Conservation (phyloP, 1,284 basidiomycete genomes). For the Cutaneotrichosporon spelunceum region DNA sequence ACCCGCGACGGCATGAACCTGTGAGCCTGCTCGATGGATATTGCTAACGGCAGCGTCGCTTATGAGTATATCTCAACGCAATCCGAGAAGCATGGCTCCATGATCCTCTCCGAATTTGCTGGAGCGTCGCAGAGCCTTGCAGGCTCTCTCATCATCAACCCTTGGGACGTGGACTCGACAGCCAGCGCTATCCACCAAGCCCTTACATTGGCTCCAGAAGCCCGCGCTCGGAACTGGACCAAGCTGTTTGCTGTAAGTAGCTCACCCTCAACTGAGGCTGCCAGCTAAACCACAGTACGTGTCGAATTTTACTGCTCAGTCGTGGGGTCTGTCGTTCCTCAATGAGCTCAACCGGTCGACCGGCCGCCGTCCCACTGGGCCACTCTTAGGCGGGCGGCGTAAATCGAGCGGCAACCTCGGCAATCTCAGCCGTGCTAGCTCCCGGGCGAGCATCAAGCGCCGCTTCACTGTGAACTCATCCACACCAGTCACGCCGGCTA, state of each 20-base stretch:
- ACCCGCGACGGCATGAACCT: slow-evolving; percentile 99
- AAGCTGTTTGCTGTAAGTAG: slow-evolving; percentile 76
- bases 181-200: slow-evolving; percentile 94
- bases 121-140: slow-evolving; percentile 95
- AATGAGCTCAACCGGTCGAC: slow-evolving; percentile 59
- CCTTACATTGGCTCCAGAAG: slow-evolving; percentile 78
- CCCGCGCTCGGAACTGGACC: slow-evolving; percentile 82
- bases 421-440: slow-evolving; percentile 25
- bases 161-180: slow-evolving; percentile 92
- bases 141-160: slow-evolving; percentile 90
- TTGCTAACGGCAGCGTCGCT: slow-evolving; percentile 67
- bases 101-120: slow-evolving; percentile 98
- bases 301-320: slow-evolving; percentile 81
- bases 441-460: slow-evolving; percentile 23
- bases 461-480: slow-evolving; percentile 22
- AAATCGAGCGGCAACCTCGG: slow-evolving; percentile 24
- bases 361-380: slow-evolving; percentile 30
- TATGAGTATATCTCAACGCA: slow-evolving; percentile 99
- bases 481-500: not conserved
- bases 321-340: slow-evolving; percentile 89
- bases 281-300: slow-evolving; percentile 60
- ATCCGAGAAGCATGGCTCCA: slow-evolving; percentile 83
- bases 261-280: slow-evolving; percentile 58
- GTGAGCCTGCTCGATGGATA: slow-evolving; percentile 6
- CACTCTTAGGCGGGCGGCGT: slow-evolving; percentile 21